A percentile compares a stretch with the other conserved stretches of the same genome.
Conservation (phyloP, 345 rosid genomes). For the Alliaria petiolata region DNA sequence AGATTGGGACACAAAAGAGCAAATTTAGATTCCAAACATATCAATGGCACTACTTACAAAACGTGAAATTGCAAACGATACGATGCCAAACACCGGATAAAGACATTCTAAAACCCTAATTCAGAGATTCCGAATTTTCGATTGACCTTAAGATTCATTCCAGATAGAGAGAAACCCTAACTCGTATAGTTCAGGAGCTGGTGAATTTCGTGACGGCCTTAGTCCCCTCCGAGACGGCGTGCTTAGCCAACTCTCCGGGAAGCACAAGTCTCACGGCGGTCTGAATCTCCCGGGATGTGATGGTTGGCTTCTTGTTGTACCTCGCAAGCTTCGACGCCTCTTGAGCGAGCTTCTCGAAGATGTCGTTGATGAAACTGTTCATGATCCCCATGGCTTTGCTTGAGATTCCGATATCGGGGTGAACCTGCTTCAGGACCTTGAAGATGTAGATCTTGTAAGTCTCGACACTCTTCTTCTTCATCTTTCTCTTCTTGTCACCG, state of each 20-base stretch:
- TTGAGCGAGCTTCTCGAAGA: constrained; percentile 66
- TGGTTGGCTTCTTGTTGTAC: constrained; percentile 83
- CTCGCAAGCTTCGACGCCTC: constrained; percentile 76
- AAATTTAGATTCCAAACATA: background rate
- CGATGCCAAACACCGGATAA: background rate
- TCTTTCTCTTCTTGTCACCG: constrained; percentile 74
- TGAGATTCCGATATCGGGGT: constrained; percentile 58
- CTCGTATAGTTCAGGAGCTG: constrained; percentile 43
- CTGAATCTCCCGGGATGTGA: constrained; percentile 80
- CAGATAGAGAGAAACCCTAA: background rate
- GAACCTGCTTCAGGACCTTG: constrained; percentile 62
- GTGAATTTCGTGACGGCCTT: constrained; percentile 82
- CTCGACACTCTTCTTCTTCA: constrained; percentile 61
- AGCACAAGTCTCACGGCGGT: constrained; percentile 73
- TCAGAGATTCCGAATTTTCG: background rate
- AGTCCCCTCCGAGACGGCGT: constrained; percentile 80
- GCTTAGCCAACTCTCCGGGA: constrained; percentile 79
- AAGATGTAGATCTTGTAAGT: constrained; percentile 91
- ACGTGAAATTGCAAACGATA: background rate
- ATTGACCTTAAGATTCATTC: background rate
- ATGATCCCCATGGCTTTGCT: constrained; percentile 80
- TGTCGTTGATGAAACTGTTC: constrained; percentile 76
- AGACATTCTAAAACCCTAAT: background rate
- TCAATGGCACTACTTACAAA: constrained; percentile 7
- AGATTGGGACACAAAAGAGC: no score